Evolutionary conservation across 2,329 filamentous ascomycete species (phyloP), one percentile per base, ranked within the genome.

Genomic region (Paracamarosporium sp.): DNA sequence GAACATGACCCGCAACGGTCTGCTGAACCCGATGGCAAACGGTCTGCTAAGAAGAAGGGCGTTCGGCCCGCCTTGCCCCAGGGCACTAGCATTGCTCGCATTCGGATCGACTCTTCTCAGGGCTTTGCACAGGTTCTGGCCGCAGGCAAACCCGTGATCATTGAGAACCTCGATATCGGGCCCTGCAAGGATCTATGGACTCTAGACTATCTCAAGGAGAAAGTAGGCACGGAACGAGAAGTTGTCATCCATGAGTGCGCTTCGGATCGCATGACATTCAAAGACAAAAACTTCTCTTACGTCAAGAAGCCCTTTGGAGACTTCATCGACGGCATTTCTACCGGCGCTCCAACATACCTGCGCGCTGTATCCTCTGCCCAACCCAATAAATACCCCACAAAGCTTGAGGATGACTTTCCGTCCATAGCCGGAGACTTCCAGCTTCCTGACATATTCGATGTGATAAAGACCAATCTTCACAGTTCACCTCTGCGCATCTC

Each of bases 401-500:
- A 86, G 57, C 80, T 96, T 9, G 79, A 81, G 7, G 78, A 80
- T 1, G 93, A 97, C 75, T 96, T 93, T 62, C 88, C 91, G 1
- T 74, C 76, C 1, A 79, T 97, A 35, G 83, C 88, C 0, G 57
- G 75, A 1, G 92, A 96, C 72, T 96, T 96, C 73, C 68, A 73
- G 13, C 75, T 96, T 1, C 91, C 92, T 1, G 65, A 80, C 1
- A 80, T 87, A 59, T 79, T 96, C 9, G 74, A 75, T 0, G 78
- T 84, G 31, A 86, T 91, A 4, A 57, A 56, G 5, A 79, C 88
- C n/a, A 86, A 87, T 60, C 76, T 85, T 3, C 92, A 96, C 71
- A 94, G 90, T 72, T 93, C 91, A 2, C 88, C 93, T 0, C 78
- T 96, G 24, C 85, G 92, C 20, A 88, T 96, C 58, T 94, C 90